Evolutionary conservation across 306 rosid species (phyloP).

Genomic region (Sophora flavescens): DNA sequence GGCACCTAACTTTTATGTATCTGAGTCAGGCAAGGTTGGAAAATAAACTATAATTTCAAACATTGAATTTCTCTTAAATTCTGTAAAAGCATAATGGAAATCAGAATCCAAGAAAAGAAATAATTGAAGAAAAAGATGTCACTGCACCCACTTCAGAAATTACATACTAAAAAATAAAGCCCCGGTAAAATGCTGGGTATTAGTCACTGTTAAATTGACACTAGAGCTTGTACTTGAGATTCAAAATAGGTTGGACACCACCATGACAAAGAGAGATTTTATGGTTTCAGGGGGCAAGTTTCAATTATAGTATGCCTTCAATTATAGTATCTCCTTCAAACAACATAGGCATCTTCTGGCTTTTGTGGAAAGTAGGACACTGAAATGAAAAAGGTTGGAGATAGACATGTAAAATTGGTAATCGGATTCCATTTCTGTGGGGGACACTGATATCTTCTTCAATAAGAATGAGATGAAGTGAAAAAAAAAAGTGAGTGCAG

Average conservation of each 20-base stretch:
- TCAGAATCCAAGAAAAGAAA: constrained; percentile 36
- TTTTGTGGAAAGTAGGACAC: constrained; percentile 47
- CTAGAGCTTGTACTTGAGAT: constrained; percentile 39
- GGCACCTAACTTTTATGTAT: constrained; percentile 31
- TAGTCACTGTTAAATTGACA: constrained; percentile 40
- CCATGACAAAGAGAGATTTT: constrained; percentile 40
- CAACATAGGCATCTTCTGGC: constrained; percentile 58
- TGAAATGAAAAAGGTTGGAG: constrained; percentile 34
- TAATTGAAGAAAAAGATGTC: constrained; percentile 33
- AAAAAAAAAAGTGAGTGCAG: constrained; percentile 23
- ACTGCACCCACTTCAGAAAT: constrained; percentile 26
- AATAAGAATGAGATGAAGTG: constrained; percentile 26
- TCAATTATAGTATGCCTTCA: constrained; percentile 39
- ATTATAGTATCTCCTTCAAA: constrained; percentile 61
- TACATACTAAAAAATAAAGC: not conserved
- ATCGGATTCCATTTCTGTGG: constrained; percentile 53
- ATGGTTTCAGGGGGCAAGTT: constrained; percentile 46
- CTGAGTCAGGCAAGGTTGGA: constrained; percentile 48
- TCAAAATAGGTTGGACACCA: constrained; percentile 53
- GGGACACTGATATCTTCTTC: constrained; percentile 39
- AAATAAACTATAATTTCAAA: not conserved
- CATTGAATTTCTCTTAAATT: constrained; percentile 30
- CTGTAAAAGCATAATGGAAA: constrained; percentile 38
- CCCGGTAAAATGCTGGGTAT: constrained; percentile 44
- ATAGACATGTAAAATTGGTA: constrained; percentile 46